phyloP scores from a whole-genome alignment of 371 early-diverging fungal genomes.

The Polyrhizophydium stewartii region DNA sequence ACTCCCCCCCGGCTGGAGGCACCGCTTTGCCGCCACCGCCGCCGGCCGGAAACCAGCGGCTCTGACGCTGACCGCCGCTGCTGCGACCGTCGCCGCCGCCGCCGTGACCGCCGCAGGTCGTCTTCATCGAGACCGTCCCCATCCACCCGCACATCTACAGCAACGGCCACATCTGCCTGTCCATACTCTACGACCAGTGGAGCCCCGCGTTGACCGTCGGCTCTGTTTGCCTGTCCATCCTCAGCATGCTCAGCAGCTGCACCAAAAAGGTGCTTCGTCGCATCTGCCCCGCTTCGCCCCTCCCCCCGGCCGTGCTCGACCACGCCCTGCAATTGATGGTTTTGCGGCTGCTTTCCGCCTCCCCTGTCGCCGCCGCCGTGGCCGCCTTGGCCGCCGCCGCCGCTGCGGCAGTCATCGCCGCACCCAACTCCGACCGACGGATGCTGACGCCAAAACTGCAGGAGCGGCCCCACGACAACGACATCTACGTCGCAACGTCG shows the following conservation, averaged over 20 bases:
- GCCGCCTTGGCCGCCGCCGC: too few species aligned
- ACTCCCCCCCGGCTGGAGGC: too few species aligned
- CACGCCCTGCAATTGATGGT: not conserved
- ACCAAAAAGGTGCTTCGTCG: slow-evolving; percentile 59
- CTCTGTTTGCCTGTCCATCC: slow-evolving; percentile 89
- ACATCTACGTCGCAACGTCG: slow-evolving; percentile 61
- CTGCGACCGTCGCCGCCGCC: too few species aligned
- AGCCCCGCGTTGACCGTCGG: slow-evolving; percentile 91
- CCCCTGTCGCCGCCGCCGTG: not conserved
- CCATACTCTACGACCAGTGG: slow-evolving; percentile 95
- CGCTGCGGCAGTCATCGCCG: not conserved
- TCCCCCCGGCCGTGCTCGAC: too few species aligned
- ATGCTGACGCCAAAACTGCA: slow-evolving; percentile 14
- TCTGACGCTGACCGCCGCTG: not conserved
- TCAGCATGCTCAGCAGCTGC: slow-evolving; percentile 87
- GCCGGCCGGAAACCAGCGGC: too few species aligned
- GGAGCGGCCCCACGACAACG: slow-evolving; percentile 75
- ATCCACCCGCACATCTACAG: slow-evolving; percentile 81
- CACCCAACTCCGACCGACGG: not conserved
- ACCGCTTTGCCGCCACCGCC: too few species aligned
- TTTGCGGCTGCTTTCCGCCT: not conserved
- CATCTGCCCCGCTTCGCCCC: too few species aligned
- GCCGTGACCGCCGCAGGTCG: slow-evolving; percentile 36
- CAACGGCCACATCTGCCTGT: slow-evolving; percentile 94
- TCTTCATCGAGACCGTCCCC: slow-evolving; percentile 67